Conservation (phyloP, 1,284 basidiomycete species). For the Rhodotorula glutinis region DNA sequence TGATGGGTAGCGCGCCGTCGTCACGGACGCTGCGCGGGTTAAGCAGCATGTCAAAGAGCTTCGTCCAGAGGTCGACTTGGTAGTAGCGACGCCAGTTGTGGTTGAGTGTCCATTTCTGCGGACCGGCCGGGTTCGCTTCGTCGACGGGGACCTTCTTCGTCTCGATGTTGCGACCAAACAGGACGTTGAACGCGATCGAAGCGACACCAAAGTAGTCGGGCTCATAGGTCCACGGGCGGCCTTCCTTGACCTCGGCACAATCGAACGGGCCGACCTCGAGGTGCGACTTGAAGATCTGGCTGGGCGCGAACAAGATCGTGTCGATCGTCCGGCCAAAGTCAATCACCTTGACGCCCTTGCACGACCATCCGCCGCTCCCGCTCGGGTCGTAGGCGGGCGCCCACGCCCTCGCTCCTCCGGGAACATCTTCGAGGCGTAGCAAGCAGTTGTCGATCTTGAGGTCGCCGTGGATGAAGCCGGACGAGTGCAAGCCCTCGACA, state of each 20-base stretch:
- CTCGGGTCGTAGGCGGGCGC: slow-evolving; percentile 67
- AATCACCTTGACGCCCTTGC: slow-evolving; percentile 86
- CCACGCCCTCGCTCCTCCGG: slow-evolving; percentile 67
- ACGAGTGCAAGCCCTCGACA: slow-evolving; percentile 74
- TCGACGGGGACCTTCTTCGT: slow-evolving; percentile 45
- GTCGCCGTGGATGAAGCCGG: slow-evolving; percentile 92
- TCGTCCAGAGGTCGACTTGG: slow-evolving; percentile 82
- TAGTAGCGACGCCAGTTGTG: slow-evolving; percentile 82
- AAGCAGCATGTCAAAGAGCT: slow-evolving; percentile 79
- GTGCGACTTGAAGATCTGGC: slow-evolving; percentile 78
- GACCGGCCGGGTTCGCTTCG: not conserved
- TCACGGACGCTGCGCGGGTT: slow-evolving; percentile 64
- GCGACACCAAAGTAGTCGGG: slow-evolving; percentile 94
- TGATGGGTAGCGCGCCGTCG: slow-evolving; percentile 65
- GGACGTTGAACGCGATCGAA: slow-evolving; percentile 87
- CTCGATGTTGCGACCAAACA: slow-evolving; percentile 93
- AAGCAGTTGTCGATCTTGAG: slow-evolving; percentile 99
- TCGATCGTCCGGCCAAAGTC: slow-evolving; percentile 96
- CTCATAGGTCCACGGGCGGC: slow-evolving; percentile 84
- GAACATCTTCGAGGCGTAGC: slow-evolving; percentile 71
- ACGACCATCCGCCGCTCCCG: slow-evolving; percentile 77
- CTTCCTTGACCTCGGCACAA: slow-evolving; percentile 82
- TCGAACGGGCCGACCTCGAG: slow-evolving; percentile 85
- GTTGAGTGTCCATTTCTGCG: slow-evolving; percentile 40
- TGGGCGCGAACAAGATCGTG: slow-evolving; percentile 68